Percentiles rank a stretch among this genome's conserved stretches.
Evolutionary conservation across 2,329 filamentous ascomycete species (phyloP).

Genomic region (Colletotrichum tanaceti): DNA sequence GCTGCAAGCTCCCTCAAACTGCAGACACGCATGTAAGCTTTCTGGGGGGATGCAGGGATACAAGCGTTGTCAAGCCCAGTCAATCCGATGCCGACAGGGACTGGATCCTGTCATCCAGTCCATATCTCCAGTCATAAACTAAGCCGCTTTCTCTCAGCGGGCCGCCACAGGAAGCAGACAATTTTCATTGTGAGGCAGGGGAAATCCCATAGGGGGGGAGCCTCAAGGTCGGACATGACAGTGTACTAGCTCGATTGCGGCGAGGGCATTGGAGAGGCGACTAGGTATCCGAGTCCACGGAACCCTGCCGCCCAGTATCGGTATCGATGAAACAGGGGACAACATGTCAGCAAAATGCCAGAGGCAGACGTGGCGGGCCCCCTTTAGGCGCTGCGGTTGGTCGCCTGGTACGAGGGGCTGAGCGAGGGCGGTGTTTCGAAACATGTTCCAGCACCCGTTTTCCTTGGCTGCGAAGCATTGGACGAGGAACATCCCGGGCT

Average conservation of each 20-base stretch:
- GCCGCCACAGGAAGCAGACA: conserved; percentile 2
- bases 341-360: conserved; percentile 2
- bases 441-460: conserved; percentile 25
- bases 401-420: conserved; percentile 26
- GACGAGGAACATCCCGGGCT: conserved; percentile 29
- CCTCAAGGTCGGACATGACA: not conserved
- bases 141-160: conserved; percentile 14
- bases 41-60: not conserved
- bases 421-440: conserved; percentile 36
- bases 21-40: not conserved
- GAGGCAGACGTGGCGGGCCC: not conserved
- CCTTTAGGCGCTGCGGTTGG: conserved; percentile 26
- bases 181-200: too few relatives aligned
- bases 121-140: not conserved
- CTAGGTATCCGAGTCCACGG: not conserved
- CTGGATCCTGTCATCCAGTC: conserved; percentile 36
- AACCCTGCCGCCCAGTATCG: conserved; percentile 22
- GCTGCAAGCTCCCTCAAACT: not conserved
- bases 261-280: not conserved
- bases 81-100: conserved; percentile 14
- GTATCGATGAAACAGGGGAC: conserved; percentile 38
- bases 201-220: not conserved
- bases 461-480: conserved; percentile 31
- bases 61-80: conserved; percentile 5
- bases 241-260: not conserved